Base-by-base conservation (phyloP, 805 yeast genomes). In the Blastobotrys chiropterorum region DNA sequence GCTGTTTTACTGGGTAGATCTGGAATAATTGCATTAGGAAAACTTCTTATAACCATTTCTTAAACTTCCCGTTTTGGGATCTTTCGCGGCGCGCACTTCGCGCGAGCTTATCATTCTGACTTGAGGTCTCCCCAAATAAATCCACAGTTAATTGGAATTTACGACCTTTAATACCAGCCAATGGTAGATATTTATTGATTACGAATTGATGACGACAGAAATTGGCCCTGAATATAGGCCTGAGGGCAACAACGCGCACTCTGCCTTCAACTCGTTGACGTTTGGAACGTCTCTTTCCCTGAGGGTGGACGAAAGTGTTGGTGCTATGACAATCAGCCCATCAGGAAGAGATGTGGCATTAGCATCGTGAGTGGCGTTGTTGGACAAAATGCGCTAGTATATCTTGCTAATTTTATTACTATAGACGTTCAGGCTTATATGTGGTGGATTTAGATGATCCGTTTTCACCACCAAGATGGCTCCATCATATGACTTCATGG, bases 391-490 rank as follows among this genome's bases (percentile, higher is more conserved):
- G 11, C 8, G 11, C 11, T 26, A 26, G 5, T 26, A 26, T 11
- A 3, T 17, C 17, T 4, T 2, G 42, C n/a, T 17, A 50, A 22
- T n/a, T 13, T 11, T 31, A 30, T 41, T 26, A 46, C 30, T 47
- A 3, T 38, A 60, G 62, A 5, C 75, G 87, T 22, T 76, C 83
- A 51, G 99, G 99, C 0, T 73, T 94, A 13, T 86, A 83, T 66
- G 82, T 94, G 39, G 83, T 92, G n/a, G 98, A 94, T 68, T 69
- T 94, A 42, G 96, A 92, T 62, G 97, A 94, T 66, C 99, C 98
- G 0, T 92, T 88, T 68, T 81, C 92, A 0, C 90, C 95, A 0
- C 99, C 99, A 0, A 73, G 99, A 53, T 89, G 95, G 90, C 77
- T 94, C 14, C 95, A 83, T 51, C 97, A 94, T 63, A 76, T 82